Evolutionary conservation across 768 basidiomycete species (phyloP), one percentile per base, ranked within the genome.

Genomic region (Pulveroboletus ravenelii): DNA sequence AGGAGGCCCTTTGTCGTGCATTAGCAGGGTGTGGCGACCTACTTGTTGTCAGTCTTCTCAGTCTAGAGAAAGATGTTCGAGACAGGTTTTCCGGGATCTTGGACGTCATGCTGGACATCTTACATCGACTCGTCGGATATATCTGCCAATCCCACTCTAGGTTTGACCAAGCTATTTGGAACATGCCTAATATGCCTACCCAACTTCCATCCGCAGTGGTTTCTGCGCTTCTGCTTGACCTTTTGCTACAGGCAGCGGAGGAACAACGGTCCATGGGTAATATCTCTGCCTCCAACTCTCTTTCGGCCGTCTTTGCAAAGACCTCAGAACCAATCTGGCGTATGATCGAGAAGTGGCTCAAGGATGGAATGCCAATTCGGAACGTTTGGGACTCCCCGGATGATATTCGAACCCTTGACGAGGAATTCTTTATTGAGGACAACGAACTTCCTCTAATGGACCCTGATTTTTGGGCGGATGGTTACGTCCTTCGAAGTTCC

Each of bases 361-460:
- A 72, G 41, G 76, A 85, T 56, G 89, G 89, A 1, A 87, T 87
- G 82, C 81, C 81, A 5, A 61, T 76, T 10, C 73, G 50, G 65
- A 71, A 40, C 48, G 69, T 51, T 58, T 72, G 50, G 64, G 58
- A 65, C 27, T 37, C 49, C 14, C 45, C 54, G 23, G 56, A 64
- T 14, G 54, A 56, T 15, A 51, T 41, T 34, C 58, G 41, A 47
- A 46, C 53, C 38, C 70, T 85, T 1, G 82, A 85, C 17, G 83
- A 84, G 10, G 89, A 93, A 59, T 90, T 90, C 68, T 91, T 92
- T 66, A 80, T 93, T 41, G 85, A 87, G 60, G 78, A 79, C 53
- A 88, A 78, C 59, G 83, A 81, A 17, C 70, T 87, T 39, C 77
- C 77, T 2, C 61, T 85, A 18, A 54, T 81, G 60, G 84, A 87